A percentile compares a stretch with the other conserved stretches of the same genome.
Conservation (phyloP, 2,329 filamentous ascomycete species). For the Ascochyta koolunga region DNA sequence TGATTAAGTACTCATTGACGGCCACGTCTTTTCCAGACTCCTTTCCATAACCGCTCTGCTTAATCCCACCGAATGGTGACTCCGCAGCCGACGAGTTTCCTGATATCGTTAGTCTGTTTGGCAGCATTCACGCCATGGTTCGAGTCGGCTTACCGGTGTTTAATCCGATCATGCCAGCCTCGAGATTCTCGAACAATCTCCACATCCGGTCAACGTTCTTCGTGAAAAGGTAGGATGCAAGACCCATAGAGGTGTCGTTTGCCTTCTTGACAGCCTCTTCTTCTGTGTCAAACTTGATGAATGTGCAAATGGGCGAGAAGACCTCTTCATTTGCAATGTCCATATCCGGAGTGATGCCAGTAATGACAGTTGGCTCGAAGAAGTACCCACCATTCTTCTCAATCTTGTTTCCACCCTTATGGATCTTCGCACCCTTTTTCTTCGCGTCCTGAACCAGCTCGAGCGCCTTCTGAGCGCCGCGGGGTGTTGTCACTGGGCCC, state of each 20-base stretch:
- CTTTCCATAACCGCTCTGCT: constrained; percentile 71
- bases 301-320: constrained; percentile 68
- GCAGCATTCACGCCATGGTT: background rate
- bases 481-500: constrained; percentile 64
- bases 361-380: constrained; percentile 71
- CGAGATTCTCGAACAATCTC: constrained; percentile 69
- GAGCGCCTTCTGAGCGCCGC: constrained; percentile 62
- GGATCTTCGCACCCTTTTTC: constrained; percentile 66
- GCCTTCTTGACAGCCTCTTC: constrained; percentile 66
- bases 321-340: constrained; percentile 64
- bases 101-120: constrained; percentile 22
- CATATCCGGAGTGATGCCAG: constrained; percentile 65
- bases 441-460: constrained; percentile 69
- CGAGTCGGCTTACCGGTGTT: constrained; percentile 57
- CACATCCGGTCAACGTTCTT: constrained; percentile 70
- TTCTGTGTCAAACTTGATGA: constrained; percentile 70
- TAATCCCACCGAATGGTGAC: constrained; percentile 71
- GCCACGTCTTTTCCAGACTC: constrained; percentile 71
- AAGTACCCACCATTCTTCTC: constrained; percentile 65
- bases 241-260: constrained; percentile 67
- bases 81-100: constrained; percentile 70
- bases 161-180: constrained; percentile 73
- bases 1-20: constrained; percentile 66
- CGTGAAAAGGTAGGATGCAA: constrained; percentile 72
- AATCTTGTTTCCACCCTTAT: constrained; percentile 63